Evolutionary conservation across 2,329 filamentous ascomycete species (phyloP), one percentile per base, ranked within the genome.

Genomic region (Alternaria incomplexa): DNA sequence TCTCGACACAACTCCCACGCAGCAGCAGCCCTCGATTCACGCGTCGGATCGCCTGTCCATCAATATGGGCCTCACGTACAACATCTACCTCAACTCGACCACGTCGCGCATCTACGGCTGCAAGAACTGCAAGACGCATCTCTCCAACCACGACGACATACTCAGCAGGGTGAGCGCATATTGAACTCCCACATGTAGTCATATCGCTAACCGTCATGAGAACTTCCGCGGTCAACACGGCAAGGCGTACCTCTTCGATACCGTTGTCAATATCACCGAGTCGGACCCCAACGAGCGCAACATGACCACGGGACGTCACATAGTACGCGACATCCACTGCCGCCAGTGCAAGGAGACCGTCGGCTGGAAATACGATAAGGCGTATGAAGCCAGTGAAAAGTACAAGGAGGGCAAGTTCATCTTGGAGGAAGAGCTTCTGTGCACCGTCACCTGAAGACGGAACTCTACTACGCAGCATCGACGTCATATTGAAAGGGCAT

Each of bases 381-480:
- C 96, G 1, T 98, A 92, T 79, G 96, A 99, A 83, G 81, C 85
- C 32, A 90, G 87, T 68, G 95, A 99, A 86, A 97, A 97, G 83
- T 99, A 99, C 83, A 99, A 99, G 85, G 96, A 99, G 85, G 94
- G 93, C 59, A 99, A 98, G 83, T 98, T 92, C 79, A 99, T 99
- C 63, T 86, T 99, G 61, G 95, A 98, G 84, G 92, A 92, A 30
- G 94, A 97, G 83, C 82, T 97, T 67, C 85, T 98, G 43, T 95
- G 92, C 81, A 90, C 89, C 70, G 93, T 97, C 57, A 84, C 79
- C 51, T 85, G 73, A 81, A 23, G 51, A 46, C 11, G 56, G 36
- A 59, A 13, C 48, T 46, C 36, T 15, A 40, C 25, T 43, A 61
- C 36, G 46, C 40, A 25, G 15, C 6, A 28, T 61, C 40, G 23